These are phyloP conservation scores for Colletotrichum sp. DNA, from an alignment of 2,329 filamentous ascomycete genomes.

Conservation along the genomic window DNA sequence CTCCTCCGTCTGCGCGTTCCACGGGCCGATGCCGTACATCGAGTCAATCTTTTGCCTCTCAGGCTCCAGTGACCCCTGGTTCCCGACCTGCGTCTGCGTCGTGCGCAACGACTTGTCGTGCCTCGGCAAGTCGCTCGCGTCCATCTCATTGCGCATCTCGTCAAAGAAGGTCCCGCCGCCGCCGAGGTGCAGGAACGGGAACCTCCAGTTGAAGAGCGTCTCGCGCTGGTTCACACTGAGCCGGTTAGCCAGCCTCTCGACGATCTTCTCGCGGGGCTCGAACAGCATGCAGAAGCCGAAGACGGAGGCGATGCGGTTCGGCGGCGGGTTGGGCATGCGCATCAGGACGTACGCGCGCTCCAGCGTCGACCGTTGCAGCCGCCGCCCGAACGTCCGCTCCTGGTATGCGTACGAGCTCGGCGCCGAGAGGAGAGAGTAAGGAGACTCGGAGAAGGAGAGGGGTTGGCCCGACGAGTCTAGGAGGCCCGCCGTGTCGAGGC, in stretches of 20 bases:
- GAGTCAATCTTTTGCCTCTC: conserved; percentile 36
- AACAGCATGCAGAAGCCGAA: conserved; percentile 76
- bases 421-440: conserved; percentile 41
- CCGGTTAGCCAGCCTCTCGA: conserved; percentile 40
- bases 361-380: conserved; percentile 69
- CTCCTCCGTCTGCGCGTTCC: conserved; percentile 41
- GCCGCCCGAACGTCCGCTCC: conserved; percentile 73
- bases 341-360: conserved; percentile 69
- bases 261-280: conserved; percentile 54
- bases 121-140: not conserved
- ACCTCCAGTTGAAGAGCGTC: conserved; percentile 61
- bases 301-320: conserved; percentile 54
- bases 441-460: conserved; percentile 19
- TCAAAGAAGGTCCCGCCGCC: conserved; percentile 71
- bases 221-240: conserved; percentile 38
- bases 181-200: conserved; percentile 70
- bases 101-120: not conserved
- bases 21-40: conserved; percentile 48
- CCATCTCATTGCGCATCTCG: not conserved
- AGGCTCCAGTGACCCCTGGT: conserved; percentile 36
- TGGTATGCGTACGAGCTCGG: conserved; percentile 64
- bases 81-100: conserved; percentile 30
- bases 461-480: not conserved
- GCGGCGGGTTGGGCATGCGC: conserved; percentile 51
- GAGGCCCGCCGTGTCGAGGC: not conserved